A percentile compares a stretch with the other conserved stretches of the same genome.
Evolutionary conservation across 495 filamentous ascomycete species (phyloP).

Genomic region (Aspergillus bridgeri): DNA sequence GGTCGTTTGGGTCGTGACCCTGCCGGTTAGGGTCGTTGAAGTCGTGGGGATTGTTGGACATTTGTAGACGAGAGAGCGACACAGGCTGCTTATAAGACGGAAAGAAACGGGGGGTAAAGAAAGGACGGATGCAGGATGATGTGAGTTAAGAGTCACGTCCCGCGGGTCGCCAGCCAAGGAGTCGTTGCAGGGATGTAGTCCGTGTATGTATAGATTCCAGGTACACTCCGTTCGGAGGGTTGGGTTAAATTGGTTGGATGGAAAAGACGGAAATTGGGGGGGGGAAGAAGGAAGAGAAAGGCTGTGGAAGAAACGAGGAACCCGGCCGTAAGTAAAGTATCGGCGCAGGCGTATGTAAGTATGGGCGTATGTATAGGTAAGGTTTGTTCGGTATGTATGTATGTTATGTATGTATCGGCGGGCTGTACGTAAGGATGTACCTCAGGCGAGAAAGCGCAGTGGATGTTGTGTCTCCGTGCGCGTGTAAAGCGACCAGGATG

Average conservation of each 20-base stretch:
- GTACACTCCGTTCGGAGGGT: neutral
- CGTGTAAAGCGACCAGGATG: constrained; percentile 21
- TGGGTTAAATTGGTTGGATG: constrained; percentile 1
- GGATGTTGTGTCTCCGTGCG: neutral
- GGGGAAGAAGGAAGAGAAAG: neutral
- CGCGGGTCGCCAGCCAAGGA: constrained; percentile 17
- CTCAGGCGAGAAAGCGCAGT: constrained; percentile 5
- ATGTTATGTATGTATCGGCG: constrained; percentile 2
- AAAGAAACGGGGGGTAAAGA: constrained; percentile 12
- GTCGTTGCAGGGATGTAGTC: constrained; percentile 9
- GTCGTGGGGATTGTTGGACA: constrained; percentile 48
- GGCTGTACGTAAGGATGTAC: constrained; percentile 8
- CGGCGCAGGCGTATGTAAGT: constrained; percentile 13
- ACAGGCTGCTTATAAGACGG: constrained; percentile 19
- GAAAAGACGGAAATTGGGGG: neutral
- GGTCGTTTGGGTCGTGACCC: constrained; percentile 37
- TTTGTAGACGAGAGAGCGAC: constrained; percentile 31
- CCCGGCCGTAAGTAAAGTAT: neutral
- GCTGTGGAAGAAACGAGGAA: neutral
- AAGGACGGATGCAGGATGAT: constrained; percentile 29
- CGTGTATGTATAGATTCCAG: constrained; percentile 2
- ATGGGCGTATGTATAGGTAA: constrained; percentile 2
- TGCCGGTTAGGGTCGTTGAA: constrained; percentile 40
- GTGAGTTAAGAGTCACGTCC: constrained; percentile 25
- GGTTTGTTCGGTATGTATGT: neutral